Evolutionary conservation across 2,329 filamentous ascomycete species (phyloP), one percentile per base, ranked within the genome.

Genomic region (Aspergillus aculeatinus): DNA sequence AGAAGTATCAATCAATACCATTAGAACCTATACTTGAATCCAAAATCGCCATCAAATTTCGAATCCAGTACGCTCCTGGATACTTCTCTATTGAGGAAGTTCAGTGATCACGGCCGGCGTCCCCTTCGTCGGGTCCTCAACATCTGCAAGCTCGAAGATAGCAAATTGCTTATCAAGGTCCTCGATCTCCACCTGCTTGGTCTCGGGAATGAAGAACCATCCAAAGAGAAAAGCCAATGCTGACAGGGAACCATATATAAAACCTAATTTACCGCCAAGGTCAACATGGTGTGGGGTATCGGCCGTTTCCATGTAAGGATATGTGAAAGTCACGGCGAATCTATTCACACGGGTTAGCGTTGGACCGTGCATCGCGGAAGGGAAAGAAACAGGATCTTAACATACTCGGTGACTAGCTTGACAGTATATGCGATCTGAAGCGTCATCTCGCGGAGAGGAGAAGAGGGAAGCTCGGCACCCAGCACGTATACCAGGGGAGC

Each of bases 291-390:
- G 21, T 0, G 51, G 51, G 3, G 33, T 33, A 3, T 54, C 35
- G 35, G 51, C 51, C 5, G 51, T 54, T 54, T 54, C 51, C 9
- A 54, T 33, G 10, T 54, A 54, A 2, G 51, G 51, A n/a, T 54
- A 54, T 0, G 51, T 42, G 35, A 54, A 54, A 1, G 51, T 54
- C 10, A 54, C 51, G 4, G 51, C 51, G 51, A 54, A 54, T 44
- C 51, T 54, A 29, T 53, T 23, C 35, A 23, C 4, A 25, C 39
- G 6, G 11, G 5, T 52, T n/a, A 39, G 7, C 1, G 29, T 21
- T 10, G 1, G 2, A 16, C 10, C 9, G 0, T 33, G 14, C 1
- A n/a, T 7, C 11, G 2, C 7, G 7, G 51, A 10, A 10, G 19
- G 51, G 51, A 7, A 16, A 9, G 31, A 10, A 27, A 29, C 27